Base-by-base conservation (phyloP, 441 rosid species). In the Gossypium armourianum region DNA sequence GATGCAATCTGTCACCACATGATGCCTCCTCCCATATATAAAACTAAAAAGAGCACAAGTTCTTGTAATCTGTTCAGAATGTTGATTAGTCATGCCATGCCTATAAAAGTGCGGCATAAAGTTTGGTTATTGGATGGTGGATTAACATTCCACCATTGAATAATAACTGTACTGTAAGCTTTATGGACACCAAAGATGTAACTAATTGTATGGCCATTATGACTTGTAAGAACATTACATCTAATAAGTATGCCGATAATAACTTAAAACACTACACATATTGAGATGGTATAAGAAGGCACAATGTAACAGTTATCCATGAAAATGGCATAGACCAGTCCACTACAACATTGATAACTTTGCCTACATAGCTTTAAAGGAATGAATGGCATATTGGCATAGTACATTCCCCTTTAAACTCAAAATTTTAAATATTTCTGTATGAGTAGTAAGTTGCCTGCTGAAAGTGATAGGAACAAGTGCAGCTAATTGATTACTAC, bases 321-420 rank as follows among this genome's bases (percentile, higher is more conserved):
- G 36, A 57, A 57, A 23, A 57, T 57, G 62, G 17, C n/a, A 8
- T 4, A 23, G 36, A 4, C 29, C 62, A 23, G 6, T 23, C 26
- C 62, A 57, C 28, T 57, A 57, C 62, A 32, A 62, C 52, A 62
- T 62, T 17, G 67, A 62, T 36, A 61, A 36, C 8, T 36, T 0
- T 62, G 12, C 54, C 53, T 16, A 19, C 20, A 19, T 4, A 62
- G 20, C 23, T 1, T 19, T 62, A 62, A 15, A 40, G 52, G 52
- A 62, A 36, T 4, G 16, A 47, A 26, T 40, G 9, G 4, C 16
- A 62, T 62, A 19, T 24, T 62, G 16, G 4, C 28, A 62, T 62
- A 10, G 53, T 40, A 40, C 9, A 19, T 20, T 32, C 52, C 52
- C 12, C 67, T 3, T 21, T 19, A 62, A 62, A 62, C 52, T 47